Conservation (phyloP, 495 filamentous ascomycete species). For the Physcia stellaris region DNA sequence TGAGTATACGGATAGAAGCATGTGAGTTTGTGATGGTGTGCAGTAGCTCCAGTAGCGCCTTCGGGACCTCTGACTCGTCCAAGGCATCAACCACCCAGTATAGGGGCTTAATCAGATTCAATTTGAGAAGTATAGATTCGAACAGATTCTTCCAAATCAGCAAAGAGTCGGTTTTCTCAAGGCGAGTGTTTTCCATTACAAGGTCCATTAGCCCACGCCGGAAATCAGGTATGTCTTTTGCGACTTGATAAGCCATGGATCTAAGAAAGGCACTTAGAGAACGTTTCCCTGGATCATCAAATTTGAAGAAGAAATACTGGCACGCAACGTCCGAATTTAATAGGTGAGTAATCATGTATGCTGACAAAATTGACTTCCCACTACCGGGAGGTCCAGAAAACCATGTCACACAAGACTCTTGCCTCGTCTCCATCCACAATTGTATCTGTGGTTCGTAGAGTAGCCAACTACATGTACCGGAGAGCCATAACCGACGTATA, state of each 20-base stretch:
- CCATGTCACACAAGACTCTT: too few relatives aligned
- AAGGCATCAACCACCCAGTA: slow-evolving; percentile 31
- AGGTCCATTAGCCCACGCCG: neutral
- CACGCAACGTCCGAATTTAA: neutral
- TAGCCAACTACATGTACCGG: slow-evolving; percentile 6
- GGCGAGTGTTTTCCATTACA: neutral
- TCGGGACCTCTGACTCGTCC: slow-evolving; percentile 21
- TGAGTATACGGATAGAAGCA: slow-evolving; percentile 19
- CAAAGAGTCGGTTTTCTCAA: slow-evolving; percentile 16
- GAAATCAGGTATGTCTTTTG: neutral
- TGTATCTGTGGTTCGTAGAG: slow-evolving; percentile 11
- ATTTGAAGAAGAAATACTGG: neutral
- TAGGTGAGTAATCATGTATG: neutral
- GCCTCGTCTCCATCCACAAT: too few relatives aligned
- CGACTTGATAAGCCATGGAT: neutral
- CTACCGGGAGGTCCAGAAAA: neutral
- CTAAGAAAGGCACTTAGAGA: neutral
- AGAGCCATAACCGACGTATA: neutral
- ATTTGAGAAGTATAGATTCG: slow-evolving; percentile 17
- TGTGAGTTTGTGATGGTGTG: slow-evolving; percentile 10
- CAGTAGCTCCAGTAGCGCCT: slow-evolving; percentile 15
- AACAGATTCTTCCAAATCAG: slow-evolving; percentile 28
- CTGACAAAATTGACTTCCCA: neutral
- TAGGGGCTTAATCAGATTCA: neutral
- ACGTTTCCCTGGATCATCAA: neutral